phyloP scores from a whole-genome alignment of 192 early-diverging fungal species.

The Diversispora epigaea region DNA sequence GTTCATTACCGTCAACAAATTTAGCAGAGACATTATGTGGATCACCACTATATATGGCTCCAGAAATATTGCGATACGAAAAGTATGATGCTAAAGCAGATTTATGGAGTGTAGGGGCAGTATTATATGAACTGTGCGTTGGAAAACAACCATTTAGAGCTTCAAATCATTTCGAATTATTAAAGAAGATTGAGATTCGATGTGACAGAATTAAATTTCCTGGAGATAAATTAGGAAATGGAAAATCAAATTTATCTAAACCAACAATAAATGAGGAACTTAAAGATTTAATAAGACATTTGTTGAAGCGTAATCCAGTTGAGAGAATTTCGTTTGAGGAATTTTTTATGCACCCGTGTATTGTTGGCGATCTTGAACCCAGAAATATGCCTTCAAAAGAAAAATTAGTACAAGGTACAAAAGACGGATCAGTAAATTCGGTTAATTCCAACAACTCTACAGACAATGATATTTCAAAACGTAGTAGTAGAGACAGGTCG shows the following conservation, averaged over 20 bases:
- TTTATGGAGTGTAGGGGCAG: slow-evolving; percentile 94
- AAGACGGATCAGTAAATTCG: neutral
- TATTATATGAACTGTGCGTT: slow-evolving; percentile 91
- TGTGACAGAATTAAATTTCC: slow-evolving; percentile 88
- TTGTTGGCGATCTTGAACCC: slow-evolving; percentile 40
- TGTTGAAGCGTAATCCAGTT: slow-evolving; percentile 82
- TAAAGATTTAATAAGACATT: slow-evolving; percentile 77
- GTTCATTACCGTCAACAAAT: slow-evolving; percentile 77
- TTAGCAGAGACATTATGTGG: slow-evolving; percentile 96
- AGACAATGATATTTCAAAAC: slow-evolving; percentile 11
- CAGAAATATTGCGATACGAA: slow-evolving; percentile 84
- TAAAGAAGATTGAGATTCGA: slow-evolving; percentile 85
- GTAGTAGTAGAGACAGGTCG: slow-evolving; percentile 14
- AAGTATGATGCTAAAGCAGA: slow-evolving; percentile 95
- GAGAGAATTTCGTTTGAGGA: slow-evolving; percentile 93
- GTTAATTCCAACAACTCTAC: neutral
- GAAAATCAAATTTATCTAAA: neutral
- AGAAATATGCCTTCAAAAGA: neutral
- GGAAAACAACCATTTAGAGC: slow-evolving; percentile 92
- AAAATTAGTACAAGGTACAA: neutral
- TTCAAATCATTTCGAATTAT: slow-evolving; percentile 88
- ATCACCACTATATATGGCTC: slow-evolving; percentile 94
- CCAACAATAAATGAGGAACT: slow-evolving; percentile 64
- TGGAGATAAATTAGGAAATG: slow-evolving; percentile 47
- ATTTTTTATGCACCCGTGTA: slow-evolving; percentile 85